phyloP scores from a whole-genome alignment of 768 basidiomycete species.

The Strobilomyces echinocephalus region DNA sequence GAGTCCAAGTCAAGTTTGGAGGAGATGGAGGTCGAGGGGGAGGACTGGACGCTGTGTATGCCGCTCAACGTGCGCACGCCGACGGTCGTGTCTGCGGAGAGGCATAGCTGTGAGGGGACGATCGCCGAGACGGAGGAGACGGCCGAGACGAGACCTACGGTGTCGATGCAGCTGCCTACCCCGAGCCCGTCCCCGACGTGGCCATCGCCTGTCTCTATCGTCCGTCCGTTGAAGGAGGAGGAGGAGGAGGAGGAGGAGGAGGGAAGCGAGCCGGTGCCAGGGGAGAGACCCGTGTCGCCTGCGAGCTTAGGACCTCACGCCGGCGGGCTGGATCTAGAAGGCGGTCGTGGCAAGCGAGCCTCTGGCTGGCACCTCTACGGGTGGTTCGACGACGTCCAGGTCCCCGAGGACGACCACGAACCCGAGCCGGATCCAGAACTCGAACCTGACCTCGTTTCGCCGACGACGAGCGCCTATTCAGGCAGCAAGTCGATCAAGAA shows the following conservation, averaged over 20 bases:
- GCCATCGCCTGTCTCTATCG: neutral
- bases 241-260: conserved; percentile 7
- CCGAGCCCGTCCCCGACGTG: conserved; percentile 27
- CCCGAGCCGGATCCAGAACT: no score
- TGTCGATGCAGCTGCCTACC: conserved; percentile 21
- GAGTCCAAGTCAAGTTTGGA: conserved; percentile 4
- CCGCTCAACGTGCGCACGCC: conserved; percentile 19
- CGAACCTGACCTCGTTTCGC: neutral
- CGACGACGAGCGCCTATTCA: neutral
- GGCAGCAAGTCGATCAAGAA: conserved; percentile 6
- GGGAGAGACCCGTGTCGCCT: conserved; percentile 13
- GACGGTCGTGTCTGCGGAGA: neutral
- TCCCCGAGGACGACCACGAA: neutral
- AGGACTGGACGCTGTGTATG: conserved; percentile 33
- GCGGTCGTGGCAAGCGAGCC: conserved; percentile 29
- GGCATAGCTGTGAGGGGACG: conserved; percentile 2
- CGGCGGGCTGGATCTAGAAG: conserved; percentile 28
- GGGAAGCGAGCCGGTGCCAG: neutral
- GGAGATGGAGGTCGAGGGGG: conserved; percentile 9
- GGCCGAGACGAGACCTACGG: neutral
- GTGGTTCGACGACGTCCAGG: conserved; percentile 25
- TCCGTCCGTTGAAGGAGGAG: conserved; percentile 8
- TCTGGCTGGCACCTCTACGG: conserved; percentile 31
- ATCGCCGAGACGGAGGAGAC: conserved; percentile 1
- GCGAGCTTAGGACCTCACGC: conserved; percentile 25